Evolutionary conservation across 495 filamentous ascomycete species (phyloP).

Genomic region (Penicillium egyptiacum): DNA sequence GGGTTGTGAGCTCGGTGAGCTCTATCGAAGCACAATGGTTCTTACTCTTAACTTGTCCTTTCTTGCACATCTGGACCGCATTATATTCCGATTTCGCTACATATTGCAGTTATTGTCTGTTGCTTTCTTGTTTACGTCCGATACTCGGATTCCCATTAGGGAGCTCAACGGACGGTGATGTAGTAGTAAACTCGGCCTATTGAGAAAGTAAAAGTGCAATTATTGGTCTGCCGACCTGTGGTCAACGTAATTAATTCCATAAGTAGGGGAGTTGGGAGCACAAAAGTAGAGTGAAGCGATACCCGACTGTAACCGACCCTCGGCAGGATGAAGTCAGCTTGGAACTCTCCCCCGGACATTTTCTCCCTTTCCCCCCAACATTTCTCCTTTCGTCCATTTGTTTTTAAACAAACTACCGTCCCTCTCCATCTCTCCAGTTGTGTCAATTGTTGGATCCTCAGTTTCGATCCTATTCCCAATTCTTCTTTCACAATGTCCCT

Average conservation of each 20-base stretch:
- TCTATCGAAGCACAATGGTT: background rate
- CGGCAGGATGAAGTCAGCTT: conserved; percentile 32
- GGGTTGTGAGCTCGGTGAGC: conserved; percentile 2
- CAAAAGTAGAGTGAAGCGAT: background rate
- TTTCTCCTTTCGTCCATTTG: background rate
- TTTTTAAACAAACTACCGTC: background rate
- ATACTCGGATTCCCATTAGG: background rate
- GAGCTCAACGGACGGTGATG: background rate
- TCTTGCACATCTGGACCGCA: background rate
- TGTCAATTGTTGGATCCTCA: conserved; percentile 7
- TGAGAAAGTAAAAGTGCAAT: background rate
- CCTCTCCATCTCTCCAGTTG: conserved; percentile 2
- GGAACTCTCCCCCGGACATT: conserved; percentile 18
- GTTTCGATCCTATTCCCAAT: conserved; percentile 19
- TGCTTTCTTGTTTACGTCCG: background rate
- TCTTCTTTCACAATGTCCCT: conserved; percentile 27
- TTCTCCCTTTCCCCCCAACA: conserved; percentile 17
- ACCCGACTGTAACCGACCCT: conserved; percentile 35
- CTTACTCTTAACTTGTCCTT: background rate
- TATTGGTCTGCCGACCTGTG: background rate
- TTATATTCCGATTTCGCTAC: conserved; percentile 2
- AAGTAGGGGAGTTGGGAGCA: background rate
- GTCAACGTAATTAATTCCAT: background rate
- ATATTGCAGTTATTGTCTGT: background rate
- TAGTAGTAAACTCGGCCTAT: background rate